A percentile compares a stretch with the other conserved stretches of the same genome.
These are phyloP conservation scores for Naganishia onofrii DNA, from an alignment of 768 basidiomycete genomes.

Conservation along the genomic window DNA sequence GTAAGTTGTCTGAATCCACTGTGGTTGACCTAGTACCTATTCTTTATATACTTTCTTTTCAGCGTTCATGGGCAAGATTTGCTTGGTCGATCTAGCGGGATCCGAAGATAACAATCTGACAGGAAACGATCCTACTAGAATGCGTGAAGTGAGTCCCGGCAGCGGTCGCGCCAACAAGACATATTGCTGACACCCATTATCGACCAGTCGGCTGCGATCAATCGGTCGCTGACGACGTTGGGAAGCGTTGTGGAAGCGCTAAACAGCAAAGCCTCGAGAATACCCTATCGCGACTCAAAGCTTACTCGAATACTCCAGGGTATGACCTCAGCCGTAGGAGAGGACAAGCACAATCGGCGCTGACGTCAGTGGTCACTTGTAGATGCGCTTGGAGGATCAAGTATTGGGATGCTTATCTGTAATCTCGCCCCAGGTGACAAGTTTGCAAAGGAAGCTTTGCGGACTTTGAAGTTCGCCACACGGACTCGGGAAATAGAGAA, in stretches of 20 bases:
- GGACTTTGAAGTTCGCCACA: conserved; percentile 85
- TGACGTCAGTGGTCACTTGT: not conserved
- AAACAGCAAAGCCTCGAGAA: conserved; percentile 58
- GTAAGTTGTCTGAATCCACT: conserved; percentile 22
- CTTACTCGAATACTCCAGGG: conserved; percentile 79
- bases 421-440: conserved; percentile 79
- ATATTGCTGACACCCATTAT: not conserved
- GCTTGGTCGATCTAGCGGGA: conserved; percentile 83
- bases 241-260: conserved; percentile 85
- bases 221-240: conserved; percentile 79
- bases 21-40: conserved; percentile 57
- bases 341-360: not conserved
- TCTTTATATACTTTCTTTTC: conserved; percentile 56
- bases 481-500: conserved; percentile 85
- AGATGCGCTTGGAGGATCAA: conserved; percentile 79
- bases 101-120: conserved; percentile 88
- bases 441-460: conserved; percentile 81
- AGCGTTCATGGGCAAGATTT: conserved; percentile 74
- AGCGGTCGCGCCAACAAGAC: no score
- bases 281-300: conserved; percentile 87
- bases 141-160: conserved; percentile 61
- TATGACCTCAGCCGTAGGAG: conserved; percentile 26
- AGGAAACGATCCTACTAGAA: conserved; percentile 79
- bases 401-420: conserved; percentile 76
- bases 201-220: conserved; percentile 69